Evolutionary conservation across 768 basidiomycete genomes (phyloP).

Genomic region (Megacollybia marginata): DNA sequence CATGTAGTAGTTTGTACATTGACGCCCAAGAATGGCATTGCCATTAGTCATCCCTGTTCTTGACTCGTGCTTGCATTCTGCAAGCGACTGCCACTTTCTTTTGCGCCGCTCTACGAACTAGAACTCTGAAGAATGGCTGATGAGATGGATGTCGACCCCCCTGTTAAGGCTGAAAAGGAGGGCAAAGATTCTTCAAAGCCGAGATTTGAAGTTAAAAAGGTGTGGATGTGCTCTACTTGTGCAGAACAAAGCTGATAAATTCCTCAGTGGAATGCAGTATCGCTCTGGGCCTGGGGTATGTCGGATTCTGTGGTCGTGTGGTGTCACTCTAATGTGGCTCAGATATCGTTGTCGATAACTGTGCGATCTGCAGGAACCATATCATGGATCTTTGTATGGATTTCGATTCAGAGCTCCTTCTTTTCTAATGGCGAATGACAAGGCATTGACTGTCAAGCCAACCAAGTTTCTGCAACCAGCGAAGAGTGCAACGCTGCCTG

Average conservation of each 20-base stretch:
- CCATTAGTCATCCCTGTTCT: neutral
- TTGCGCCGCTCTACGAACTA: neutral
- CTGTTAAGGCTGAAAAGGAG: constrained; percentile 34
- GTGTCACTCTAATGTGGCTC: constrained; percentile 1
- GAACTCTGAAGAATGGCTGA: constrained; percentile 36
- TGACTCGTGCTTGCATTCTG: neutral
- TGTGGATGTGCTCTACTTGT: constrained; percentile 22
- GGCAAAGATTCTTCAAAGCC: constrained; percentile 61
- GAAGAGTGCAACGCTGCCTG: constrained; percentile 98
- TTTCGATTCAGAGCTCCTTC: constrained; percentile 1
- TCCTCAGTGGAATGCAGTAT: constrained; percentile 93
- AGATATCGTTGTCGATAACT: constrained; percentile 99
- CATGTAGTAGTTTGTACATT: too few relatives aligned
- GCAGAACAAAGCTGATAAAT: constrained; percentile 4
- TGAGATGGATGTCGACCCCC: constrained; percentile 62
- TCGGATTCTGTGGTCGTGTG: constrained; percentile 5
- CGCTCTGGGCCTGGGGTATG: constrained; percentile 98
- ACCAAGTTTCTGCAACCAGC: constrained; percentile 93
- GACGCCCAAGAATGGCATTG: too few relatives aligned
- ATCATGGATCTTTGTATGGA: constrained; percentile 98
- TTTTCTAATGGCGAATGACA: neutral
- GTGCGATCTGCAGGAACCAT: constrained; percentile 98
- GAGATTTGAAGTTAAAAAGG: constrained; percentile 99
- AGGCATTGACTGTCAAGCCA: constrained; percentile 99
- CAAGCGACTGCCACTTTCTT: neutral